Conservation (phyloP, 2,329 filamentous ascomycete genomes). For the Penicillium hesseltinei region DNA sequence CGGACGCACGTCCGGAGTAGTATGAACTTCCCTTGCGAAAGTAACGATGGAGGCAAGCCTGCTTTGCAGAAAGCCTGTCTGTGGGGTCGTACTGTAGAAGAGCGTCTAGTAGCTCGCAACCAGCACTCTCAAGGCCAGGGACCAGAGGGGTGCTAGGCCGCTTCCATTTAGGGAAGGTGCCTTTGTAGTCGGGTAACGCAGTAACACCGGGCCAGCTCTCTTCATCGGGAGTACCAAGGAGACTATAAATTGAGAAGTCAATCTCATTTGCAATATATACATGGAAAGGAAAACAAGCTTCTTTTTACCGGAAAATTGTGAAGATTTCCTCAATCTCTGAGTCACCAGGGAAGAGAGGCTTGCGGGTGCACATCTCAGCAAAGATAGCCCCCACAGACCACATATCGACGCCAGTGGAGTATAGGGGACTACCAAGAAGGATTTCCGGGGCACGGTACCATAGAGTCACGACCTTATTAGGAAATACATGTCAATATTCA, state of each 20-base stretch:
- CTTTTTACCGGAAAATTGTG: constrained; percentile 79
- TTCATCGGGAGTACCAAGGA: constrained; percentile 81
- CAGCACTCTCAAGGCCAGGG: constrained; percentile 66
- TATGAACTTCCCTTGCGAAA: constrained; percentile 58
- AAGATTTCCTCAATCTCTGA: constrained; percentile 94
- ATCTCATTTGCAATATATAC: constrained; percentile 31
- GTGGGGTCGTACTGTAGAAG: constrained; percentile 87
- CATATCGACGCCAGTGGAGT: constrained; percentile 93
- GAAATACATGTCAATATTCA: neutral
- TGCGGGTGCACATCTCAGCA: constrained; percentile 92
- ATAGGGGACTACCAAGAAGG: constrained; percentile 82
- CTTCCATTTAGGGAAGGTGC: constrained; percentile 87
- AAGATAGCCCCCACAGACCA: constrained; percentile 95
- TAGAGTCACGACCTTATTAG: constrained; percentile 71
- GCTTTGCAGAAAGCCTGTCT: constrained; percentile 82
- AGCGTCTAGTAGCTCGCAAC: constrained; percentile 53
- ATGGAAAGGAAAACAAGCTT: neutral
- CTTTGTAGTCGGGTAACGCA: constrained; percentile 88
- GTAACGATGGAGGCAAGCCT: constrained; percentile 79
- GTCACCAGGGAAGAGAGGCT: constrained; percentile 88
- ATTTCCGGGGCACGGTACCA: constrained; percentile 94
- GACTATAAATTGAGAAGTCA: constrained; percentile 32
- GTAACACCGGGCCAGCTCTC: constrained; percentile 84
- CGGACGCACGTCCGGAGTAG: constrained; percentile 44
- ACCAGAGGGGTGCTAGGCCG: constrained; percentile 68